These are phyloP conservation scores for Arachnopeziza araneosa DNA, from an alignment of 2,329 filamentous ascomycete species.

Conservation along the genomic window DNA sequence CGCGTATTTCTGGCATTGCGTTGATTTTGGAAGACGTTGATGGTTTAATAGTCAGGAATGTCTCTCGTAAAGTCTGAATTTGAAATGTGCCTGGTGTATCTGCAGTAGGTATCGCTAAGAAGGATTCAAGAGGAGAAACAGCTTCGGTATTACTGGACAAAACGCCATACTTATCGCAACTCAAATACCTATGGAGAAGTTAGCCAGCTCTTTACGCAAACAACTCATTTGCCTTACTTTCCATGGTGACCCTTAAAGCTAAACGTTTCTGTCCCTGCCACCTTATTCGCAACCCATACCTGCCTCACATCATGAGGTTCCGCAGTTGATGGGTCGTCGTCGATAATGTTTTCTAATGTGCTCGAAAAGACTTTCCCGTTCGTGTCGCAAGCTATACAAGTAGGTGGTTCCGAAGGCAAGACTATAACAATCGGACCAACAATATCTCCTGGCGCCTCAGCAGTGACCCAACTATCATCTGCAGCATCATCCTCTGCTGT, in stretches of 20 bases:
- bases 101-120: slow-evolving; percentile 57
- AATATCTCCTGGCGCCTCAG: slow-evolving; percentile 68
- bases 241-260: slow-evolving; percentile 90
- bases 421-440: slow-evolving; percentile 79
- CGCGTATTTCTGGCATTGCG: slow-evolving; percentile 60
- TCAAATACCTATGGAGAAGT: slow-evolving; percentile 59
- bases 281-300: slow-evolving; percentile 85
- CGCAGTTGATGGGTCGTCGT: slow-evolving; percentile 73
- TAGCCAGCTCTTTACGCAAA: slow-evolving; percentile 7
- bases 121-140: slow-evolving; percentile 78
- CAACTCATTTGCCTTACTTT: slow-evolving; percentile 44
- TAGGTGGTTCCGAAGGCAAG: slow-evolving; percentile 66
- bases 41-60: slow-evolving; percentile 60
- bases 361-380: slow-evolving; percentile 82
- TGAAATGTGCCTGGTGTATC: slow-evolving; percentile 68
- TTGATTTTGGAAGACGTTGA: slow-evolving; percentile 41
- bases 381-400: slow-evolving; percentile 78
- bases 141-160: slow-evolving; percentile 74
- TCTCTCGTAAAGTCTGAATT: slow-evolving; percentile 67
- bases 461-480: slow-evolving; percentile 89
- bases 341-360: slow-evolving; percentile 80
- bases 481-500: slow-evolving; percentile 18
- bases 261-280: slow-evolving; percentile 74
- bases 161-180: slow-evolving; percentile 77
- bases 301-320: slow-evolving; percentile 95